Conservation (phyloP, 495 filamentous ascomycete genomes). For the Aspergillus ostianus region DNA sequence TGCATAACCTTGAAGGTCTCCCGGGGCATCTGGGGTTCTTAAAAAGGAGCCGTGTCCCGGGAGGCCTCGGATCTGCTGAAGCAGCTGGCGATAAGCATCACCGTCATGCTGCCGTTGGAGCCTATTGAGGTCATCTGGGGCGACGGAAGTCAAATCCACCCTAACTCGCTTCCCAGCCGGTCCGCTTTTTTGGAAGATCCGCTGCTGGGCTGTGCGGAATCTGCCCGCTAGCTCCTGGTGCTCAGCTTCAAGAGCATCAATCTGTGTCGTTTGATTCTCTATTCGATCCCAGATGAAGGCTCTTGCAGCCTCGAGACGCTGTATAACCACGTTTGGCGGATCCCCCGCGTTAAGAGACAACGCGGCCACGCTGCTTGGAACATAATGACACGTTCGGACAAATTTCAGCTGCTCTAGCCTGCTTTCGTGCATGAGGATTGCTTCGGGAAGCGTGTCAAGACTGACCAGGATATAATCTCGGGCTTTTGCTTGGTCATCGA, state of each 20-base stretch:
- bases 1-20: constrained; percentile 5
- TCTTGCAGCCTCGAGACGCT: constrained; percentile 4
- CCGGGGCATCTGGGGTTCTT: neutral
- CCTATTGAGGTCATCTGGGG: neutral
- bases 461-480: constrained; percentile 4
- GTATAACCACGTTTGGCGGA: constrained; percentile 3
- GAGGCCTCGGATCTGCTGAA: constrained; percentile 3
- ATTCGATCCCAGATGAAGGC: constrained; percentile 12
- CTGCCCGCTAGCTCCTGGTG: neutral
- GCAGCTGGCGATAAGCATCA: constrained; percentile 5
- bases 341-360: constrained; percentile 4
- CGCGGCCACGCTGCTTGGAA: neutral
- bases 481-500: constrained; percentile 4
- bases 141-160: neutral
- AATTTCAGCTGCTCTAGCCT: constrained; percentile 7
- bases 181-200: neutral
- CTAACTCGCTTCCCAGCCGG: neutral
- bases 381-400: constrained; percentile 1
- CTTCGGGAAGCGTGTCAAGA: constrained; percentile 5
- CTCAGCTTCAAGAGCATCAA: neutral
- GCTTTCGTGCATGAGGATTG: constrained; percentile 7
- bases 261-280: neutral
- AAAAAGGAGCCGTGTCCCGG: constrained; percentile 3
- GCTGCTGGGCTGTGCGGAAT: constrained; percentile 8
- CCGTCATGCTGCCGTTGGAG: constrained; percentile 7